A percentile compares a stretch with the other conserved stretches of the same genome.
Evolutionary conservation across 768 basidiomycete genomes (phyloP).

Genomic region (Auricularia sp.): DNA sequence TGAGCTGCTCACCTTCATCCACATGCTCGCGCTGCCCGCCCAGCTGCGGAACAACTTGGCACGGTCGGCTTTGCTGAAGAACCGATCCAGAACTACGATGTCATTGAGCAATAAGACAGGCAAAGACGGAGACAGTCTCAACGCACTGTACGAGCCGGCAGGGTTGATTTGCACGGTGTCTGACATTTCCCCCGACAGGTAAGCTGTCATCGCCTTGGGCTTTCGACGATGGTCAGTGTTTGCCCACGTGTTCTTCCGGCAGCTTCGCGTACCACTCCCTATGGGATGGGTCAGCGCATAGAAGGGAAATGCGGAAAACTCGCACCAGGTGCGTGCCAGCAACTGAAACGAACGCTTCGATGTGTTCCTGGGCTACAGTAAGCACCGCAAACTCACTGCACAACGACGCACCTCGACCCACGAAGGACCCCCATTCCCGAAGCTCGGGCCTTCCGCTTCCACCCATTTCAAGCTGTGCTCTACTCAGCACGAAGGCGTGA

Average conservation of each 20-base stretch:
- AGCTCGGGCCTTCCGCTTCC: slow-evolving; percentile 53
- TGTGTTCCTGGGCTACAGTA: slow-evolving; percentile 46
- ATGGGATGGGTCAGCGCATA: slow-evolving; percentile 3
- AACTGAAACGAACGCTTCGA: slow-evolving; percentile 76
- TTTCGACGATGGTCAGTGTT: slow-evolving; percentile 17
- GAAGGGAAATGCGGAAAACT: background rate
- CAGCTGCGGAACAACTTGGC: slow-evolving; percentile 86
- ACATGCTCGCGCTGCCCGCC: slow-evolving; percentile 90
- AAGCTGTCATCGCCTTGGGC: slow-evolving; percentile 92
- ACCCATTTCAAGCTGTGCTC: slow-evolving; percentile 83
- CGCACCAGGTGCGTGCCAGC: slow-evolving; percentile 79
- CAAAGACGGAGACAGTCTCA: background rate
- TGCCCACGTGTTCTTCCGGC: background rate
- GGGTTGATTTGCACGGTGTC: slow-evolving; percentile 83
- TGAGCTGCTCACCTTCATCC: slow-evolving; percentile 63
- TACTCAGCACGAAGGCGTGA: background rate
- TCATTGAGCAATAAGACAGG: background rate
- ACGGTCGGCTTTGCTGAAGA: slow-evolving; percentile 85
- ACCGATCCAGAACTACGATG: slow-evolving; percentile 59
- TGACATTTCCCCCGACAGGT: slow-evolving; percentile 92
- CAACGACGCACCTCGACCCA: slow-evolving; percentile 73
- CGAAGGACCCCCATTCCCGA: slow-evolving; percentile 68
- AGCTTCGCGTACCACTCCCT: slow-evolving; percentile 59
- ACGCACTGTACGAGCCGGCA: slow-evolving; percentile 62
- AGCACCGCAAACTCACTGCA: slow-evolving; percentile 7